phyloP scores from a whole-genome alignment of 352 stramenopile species.

The Blastocystis sp. region DNA sequence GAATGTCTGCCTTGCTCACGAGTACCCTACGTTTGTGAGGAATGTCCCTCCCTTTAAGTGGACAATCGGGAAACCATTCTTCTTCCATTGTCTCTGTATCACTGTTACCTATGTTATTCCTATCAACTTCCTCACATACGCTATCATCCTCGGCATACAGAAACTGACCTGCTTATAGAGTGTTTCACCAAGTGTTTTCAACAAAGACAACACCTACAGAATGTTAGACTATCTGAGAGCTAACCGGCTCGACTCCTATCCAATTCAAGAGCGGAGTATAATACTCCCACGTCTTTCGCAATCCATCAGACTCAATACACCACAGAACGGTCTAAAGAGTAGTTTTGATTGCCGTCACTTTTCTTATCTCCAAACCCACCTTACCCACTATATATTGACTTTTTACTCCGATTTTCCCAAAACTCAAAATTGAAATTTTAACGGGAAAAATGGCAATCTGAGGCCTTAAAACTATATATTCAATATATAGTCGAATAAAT shows the following conservation, averaged over 20 bases:
- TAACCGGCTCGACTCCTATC: conserved; percentile 17
- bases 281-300: conserved; percentile 45
- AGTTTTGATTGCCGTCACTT: background rate
- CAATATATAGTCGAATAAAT: too few species aligned
- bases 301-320: background rate
- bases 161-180: background rate
- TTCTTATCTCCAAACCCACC: background rate
- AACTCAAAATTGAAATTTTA: too few species aligned
- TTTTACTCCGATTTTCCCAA: too few species aligned
- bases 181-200: background rate
- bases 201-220: background rate
- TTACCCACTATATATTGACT: background rate
- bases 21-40: conserved; percentile 35
- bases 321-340: background rate
- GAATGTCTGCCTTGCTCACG: conserved; percentile 46
- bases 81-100: conserved; percentile 9
- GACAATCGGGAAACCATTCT: conserved; percentile 41
- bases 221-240: conserved; percentile 25
- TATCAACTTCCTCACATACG: conserved; percentile 50
- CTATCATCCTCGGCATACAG: conserved; percentile 33
- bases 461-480: too few species aligned
- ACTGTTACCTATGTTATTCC: conserved; percentile 42
- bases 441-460: too few species aligned
- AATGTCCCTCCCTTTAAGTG: conserved; percentile 67
- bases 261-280: conserved; percentile 26